Conservation (phyloP, 2,329 filamentous ascomycete genomes). For the Ascochyta clinopodiicola region DNA sequence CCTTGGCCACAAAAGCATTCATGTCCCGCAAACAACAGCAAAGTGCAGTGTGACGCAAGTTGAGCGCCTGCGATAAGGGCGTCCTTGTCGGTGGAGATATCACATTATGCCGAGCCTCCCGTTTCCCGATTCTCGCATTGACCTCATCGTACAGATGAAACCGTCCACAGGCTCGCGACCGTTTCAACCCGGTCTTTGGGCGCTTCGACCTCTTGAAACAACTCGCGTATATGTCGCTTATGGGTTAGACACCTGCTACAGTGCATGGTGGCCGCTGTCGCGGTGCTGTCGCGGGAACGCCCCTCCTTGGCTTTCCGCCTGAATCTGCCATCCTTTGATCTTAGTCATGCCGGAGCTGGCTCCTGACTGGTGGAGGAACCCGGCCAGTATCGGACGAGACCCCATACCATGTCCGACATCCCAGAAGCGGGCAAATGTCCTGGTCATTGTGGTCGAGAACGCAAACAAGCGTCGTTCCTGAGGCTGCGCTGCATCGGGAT, state of each 20-base stretch:
- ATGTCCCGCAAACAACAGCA: neutral
- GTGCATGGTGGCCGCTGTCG: slow-evolving; percentile 34
- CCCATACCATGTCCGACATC: slow-evolving; percentile 25
- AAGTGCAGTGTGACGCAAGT: slow-evolving; percentile 6
- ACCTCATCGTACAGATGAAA: slow-evolving; percentile 41
- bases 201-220: slow-evolving; percentile 33
- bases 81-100: neutral
- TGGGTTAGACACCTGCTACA: slow-evolving; percentile 18
- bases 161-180: slow-evolving; percentile 30
- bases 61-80: slow-evolving; percentile 4
- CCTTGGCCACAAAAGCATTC: neutral
- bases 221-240: slow-evolving; percentile 29
- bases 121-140: slow-evolving; percentile 29
- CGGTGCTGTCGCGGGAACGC: slow-evolving; percentile 31
- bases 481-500: slow-evolving; percentile 24
- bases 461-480: slow-evolving; percentile 27
- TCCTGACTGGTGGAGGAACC: slow-evolving; percentile 39
- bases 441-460: slow-evolving; percentile 25
- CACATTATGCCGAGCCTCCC: slow-evolving; percentile 7
- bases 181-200: slow-evolving; percentile 46
- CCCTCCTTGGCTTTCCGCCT: slow-evolving; percentile 24
- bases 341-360: slow-evolving; percentile 12
- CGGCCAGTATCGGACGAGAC: slow-evolving; percentile 28
- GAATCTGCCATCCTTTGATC: slow-evolving; percentile 23
- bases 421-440: slow-evolving; percentile 21